A percentile compares a stretch with the other conserved stretches of the same genome.
phyloP scores from a whole-genome alignment of 1,139 yeast species.

The Hanseniaspora uvarum region DNA sequence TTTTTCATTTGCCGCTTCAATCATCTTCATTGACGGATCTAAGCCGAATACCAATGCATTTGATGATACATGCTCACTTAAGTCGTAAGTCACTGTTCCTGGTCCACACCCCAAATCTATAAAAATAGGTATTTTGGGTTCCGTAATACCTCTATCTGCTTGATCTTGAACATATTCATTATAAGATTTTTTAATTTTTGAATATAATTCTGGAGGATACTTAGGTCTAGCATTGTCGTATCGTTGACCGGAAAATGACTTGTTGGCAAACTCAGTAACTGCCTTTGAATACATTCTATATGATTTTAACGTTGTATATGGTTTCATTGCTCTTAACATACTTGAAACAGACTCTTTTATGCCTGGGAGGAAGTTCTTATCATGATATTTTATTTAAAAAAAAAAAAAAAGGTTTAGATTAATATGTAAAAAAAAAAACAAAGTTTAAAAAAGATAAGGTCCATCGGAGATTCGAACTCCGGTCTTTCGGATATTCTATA shows the following conservation, averaged over 20 bases:
- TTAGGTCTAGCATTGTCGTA: slow-evolving; percentile 58
- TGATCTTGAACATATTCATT: slow-evolving; percentile 31
- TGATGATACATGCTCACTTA: slow-evolving; percentile 25
- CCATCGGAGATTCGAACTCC: slow-evolving; percentile 95
- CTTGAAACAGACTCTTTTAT: no score
- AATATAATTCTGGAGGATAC: slow-evolving; percentile 47
- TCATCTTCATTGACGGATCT: slow-evolving; percentile 59
- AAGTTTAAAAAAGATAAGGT: slow-evolving; percentile 41
- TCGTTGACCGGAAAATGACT: slow-evolving; percentile 46
- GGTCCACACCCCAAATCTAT: slow-evolving; percentile 81
- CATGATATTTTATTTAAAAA: no score
- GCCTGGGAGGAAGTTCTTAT: no score
- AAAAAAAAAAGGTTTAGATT: not conserved
- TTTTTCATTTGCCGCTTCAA: slow-evolving; percentile 37
- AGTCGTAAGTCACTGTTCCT: slow-evolving; percentile 59
- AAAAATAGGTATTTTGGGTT: slow-evolving; percentile 28
- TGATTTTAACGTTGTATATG: not conserved
- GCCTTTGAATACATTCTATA: slow-evolving; percentile 35
- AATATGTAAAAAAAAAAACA: not conserved
- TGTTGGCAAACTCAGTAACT: slow-evolving; percentile 48
- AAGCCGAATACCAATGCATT: slow-evolving; percentile 39
- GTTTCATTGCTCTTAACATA: no score
- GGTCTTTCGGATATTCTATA: slow-evolving; percentile 54
- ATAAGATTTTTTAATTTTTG: slow-evolving; percentile 32
- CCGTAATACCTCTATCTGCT: slow-evolving; percentile 21